Evolutionary conservation across 257 asterid genomes (phyloP).

Genomic region (Plantago major): DNA sequence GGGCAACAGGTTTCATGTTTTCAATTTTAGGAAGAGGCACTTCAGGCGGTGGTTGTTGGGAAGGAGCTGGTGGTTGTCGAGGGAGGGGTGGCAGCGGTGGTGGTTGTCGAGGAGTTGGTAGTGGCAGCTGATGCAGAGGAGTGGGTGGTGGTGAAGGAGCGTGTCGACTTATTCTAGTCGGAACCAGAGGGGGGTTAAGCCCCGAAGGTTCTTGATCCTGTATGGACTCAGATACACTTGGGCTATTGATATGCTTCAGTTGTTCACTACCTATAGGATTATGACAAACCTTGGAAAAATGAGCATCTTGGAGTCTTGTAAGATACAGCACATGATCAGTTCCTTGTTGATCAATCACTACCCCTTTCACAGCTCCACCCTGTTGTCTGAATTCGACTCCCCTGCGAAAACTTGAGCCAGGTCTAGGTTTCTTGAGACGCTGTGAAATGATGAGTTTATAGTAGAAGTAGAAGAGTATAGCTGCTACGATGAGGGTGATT

Average conservation of each 20-base stretch:
- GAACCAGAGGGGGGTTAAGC: background rate
- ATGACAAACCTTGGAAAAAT: constrained; percentile 65
- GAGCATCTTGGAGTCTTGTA: constrained; percentile 35
- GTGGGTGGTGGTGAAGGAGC: constrained; percentile 37
- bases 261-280: constrained; percentile 41
- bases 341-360: constrained; percentile 69
- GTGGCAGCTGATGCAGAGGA: constrained; percentile 19
- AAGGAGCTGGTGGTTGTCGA: constrained; percentile 21
- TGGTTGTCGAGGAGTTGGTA: constrained; percentile 20
- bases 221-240: constrained; percentile 20
- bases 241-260: constrained; percentile 36
- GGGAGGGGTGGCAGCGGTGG: constrained; percentile 8
- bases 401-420: constrained; percentile 44
- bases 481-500: constrained; percentile 35
- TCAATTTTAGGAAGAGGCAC: constrained; percentile 4
- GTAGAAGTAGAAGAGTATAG: constrained; percentile 30
- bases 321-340: constrained; percentile 53
- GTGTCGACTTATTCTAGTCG: background rate
- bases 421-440: constrained; percentile 17
- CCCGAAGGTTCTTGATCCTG: constrained; percentile 19
- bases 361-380: constrained; percentile 47
- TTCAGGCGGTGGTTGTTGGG: too few species aligned
- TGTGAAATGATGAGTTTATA: constrained; percentile 30
- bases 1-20: constrained; percentile 23
- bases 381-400: constrained; percentile 43